Evolutionary conservation across 2,329 filamentous ascomycete genomes (phyloP).

Genomic region (Ophidiomyces ophidiicola): DNA sequence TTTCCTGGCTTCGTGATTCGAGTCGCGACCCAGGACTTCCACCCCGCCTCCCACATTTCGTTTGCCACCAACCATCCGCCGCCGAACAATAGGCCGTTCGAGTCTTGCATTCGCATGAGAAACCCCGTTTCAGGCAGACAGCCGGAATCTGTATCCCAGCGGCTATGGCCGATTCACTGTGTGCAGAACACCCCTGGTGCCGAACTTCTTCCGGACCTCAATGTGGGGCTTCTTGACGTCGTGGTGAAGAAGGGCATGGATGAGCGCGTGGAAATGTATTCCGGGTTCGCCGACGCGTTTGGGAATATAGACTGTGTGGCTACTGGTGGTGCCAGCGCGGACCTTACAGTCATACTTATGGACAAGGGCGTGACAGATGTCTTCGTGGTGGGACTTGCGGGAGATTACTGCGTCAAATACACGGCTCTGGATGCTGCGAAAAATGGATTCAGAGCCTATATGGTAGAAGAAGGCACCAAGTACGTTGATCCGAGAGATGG

Average conservation of each 20-base stretch:
- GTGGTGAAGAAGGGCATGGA: constrained; percentile 70
- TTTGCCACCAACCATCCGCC: constrained; percentile 67
- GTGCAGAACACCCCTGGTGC: constrained; percentile 62
- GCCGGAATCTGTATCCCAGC: constrained; percentile 50
- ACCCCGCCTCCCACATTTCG: constrained; percentile 71
- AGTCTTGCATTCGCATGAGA: constrained; percentile 49
- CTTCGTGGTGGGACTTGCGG: constrained; percentile 73
- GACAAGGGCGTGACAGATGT: constrained; percentile 58
- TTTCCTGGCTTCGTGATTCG: constrained; percentile 56
- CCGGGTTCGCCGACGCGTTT: constrained; percentile 76
- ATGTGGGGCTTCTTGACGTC: constrained; percentile 46
- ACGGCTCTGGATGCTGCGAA: constrained; percentile 67
- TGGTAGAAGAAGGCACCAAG: constrained; percentile 67
- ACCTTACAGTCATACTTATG: constrained; percentile 48
- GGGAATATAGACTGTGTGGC: constrained; percentile 30
- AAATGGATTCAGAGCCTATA: constrained; percentile 63
- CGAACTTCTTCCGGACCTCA: constrained; percentile 59
- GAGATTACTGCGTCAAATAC: constrained; percentile 75
- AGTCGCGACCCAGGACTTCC: constrained; percentile 86
- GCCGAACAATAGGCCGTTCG: constrained; percentile 55
- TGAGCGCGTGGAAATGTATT: constrained; percentile 77
- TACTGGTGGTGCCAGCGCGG: constrained; percentile 37
- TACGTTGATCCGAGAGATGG: constrained; percentile 50
- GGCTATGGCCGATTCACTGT: constrained; percentile 86
- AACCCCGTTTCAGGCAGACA: constrained; percentile 40